These are phyloP conservation scores for Candida patagonica DNA, from an alignment of 805 yeast genomes.

Conservation along the genomic window DNA sequence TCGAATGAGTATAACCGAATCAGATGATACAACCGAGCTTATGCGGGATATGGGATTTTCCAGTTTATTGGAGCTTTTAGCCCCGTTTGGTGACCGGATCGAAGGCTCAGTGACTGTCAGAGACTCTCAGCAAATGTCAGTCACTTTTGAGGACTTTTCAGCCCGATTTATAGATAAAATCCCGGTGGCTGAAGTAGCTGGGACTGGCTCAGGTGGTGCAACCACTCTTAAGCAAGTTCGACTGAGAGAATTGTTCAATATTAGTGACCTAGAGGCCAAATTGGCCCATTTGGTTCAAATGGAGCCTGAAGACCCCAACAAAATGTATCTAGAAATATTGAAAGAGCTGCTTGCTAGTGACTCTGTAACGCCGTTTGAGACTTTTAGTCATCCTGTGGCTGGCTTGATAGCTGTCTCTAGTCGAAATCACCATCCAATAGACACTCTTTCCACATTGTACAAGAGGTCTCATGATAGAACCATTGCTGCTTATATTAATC, in stretches of 20 bases:
- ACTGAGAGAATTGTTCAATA: slow-evolving; percentile 21
- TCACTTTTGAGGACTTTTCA: slow-evolving; percentile 44
- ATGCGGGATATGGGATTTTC: slow-evolving; percentile 35
- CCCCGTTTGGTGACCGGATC: slow-evolving; percentile 49
- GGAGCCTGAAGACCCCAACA: not conserved
- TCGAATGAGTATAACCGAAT: slow-evolving; percentile 39
- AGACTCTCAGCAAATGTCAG: slow-evolving; percentile 43
- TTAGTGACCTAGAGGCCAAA: slow-evolving; percentile 30
- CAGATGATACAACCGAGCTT: slow-evolving; percentile 37
- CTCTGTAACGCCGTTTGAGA: slow-evolving; percentile 66
- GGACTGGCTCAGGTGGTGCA: slow-evolving; percentile 16
- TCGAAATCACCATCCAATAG: slow-evolving; percentile 49
- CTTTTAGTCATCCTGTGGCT: slow-evolving; percentile 71
- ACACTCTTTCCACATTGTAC: slow-evolving; percentile 42
- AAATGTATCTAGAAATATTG: slow-evolving; percentile 47
- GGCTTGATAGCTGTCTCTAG: slow-evolving; percentile 60
- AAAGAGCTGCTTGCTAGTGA: slow-evolving; percentile 51
- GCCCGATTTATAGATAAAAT: slow-evolving; percentile 42
- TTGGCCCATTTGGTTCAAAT: slow-evolving; percentile 7
- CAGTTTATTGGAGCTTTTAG: slow-evolving; percentile 40
- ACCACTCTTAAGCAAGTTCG: slow-evolving; percentile 3
- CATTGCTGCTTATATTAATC: slow-evolving; percentile 57
- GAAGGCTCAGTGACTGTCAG: slow-evolving; percentile 40
- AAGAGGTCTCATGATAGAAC: slow-evolving; percentile 31
- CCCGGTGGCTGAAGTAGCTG: slow-evolving; percentile 18